Percentiles rank a stretch among this genome's conserved stretches.
Evolutionary conservation across 2,329 filamentous ascomycete genomes (phyloP).

Genomic region (Triangularia setosa): DNA sequence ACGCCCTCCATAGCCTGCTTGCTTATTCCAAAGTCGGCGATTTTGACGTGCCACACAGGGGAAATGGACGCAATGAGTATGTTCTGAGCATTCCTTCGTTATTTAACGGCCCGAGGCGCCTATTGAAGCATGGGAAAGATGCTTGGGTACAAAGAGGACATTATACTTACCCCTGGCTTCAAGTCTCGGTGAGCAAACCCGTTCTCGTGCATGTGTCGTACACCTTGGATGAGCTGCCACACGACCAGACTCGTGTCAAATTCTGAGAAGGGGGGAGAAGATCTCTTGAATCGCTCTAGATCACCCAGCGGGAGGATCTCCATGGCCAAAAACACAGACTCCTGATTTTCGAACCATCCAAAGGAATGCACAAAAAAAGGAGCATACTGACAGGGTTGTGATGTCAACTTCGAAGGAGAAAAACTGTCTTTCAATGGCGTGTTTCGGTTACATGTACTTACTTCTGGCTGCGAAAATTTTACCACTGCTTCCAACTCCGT

Average conservation of each 20-base stretch:
- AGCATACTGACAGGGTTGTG: slow-evolving; percentile 8
- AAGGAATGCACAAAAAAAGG: slow-evolving; percentile 23
- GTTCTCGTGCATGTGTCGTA: slow-evolving; percentile 24
- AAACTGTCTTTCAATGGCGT: no score
- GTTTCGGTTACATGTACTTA: neutral
- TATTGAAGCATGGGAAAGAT: no score
- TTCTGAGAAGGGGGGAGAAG: slow-evolving; percentile 14
- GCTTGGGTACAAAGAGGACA: neutral
- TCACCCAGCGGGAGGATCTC: slow-evolving; percentile 26
- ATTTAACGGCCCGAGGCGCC: no score
- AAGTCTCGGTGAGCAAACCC: slow-evolving; percentile 24
- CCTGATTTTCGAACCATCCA: slow-evolving; percentile 23
- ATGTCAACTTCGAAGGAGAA: neutral
- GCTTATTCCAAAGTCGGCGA: slow-evolving; percentile 29
- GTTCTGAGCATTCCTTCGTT: slow-evolving; percentile 21
- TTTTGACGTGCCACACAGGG: slow-evolving; percentile 29
- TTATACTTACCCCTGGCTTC: slow-evolving; percentile 20
- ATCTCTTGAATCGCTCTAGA: slow-evolving; percentile 13
- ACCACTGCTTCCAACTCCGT: slow-evolving; percentile 1
- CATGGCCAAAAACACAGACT: slow-evolving; percentile 24
- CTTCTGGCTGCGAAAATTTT: slow-evolving; percentile 7
- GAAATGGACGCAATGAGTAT: slow-evolving; percentile 23
- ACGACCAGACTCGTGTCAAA: slow-evolving; percentile 13
- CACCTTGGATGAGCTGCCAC: slow-evolving; percentile 19
- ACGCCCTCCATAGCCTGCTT: slow-evolving; percentile 20